Evolutionary conservation across 2,329 filamentous ascomycete genomes (phyloP).

Genomic region (Helminthosporium solani): DNA sequence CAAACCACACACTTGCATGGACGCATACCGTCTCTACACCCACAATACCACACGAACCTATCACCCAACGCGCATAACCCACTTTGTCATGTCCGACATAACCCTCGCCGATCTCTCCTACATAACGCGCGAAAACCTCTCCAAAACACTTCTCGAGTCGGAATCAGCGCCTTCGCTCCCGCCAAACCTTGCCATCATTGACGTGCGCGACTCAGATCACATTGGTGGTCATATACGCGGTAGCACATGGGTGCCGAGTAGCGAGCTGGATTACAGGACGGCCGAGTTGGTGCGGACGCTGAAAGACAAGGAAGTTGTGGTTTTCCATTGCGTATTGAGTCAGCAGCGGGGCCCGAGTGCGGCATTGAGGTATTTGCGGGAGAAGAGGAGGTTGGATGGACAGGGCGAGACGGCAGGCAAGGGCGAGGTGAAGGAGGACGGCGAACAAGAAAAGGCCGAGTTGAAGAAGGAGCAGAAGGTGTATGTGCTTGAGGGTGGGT

Average conservation of each 20-base stretch:
- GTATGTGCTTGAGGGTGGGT: conserved; percentile 8
- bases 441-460: conserved; percentile 17
- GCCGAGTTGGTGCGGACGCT: conserved; percentile 81
- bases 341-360: conserved; percentile 87
- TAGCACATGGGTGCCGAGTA: conserved; percentile 73
- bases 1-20: conserved; percentile 14
- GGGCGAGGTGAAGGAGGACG: conserved; percentile 16
- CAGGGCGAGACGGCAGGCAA: conserved; percentile 17
- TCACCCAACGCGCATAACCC: conserved; percentile 3
- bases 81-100: conserved; percentile 50
- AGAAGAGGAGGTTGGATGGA: conserved; percentile 58
- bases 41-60: conserved; percentile 11
- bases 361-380: conserved; percentile 75
- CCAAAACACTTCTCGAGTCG: conserved; percentile 45
- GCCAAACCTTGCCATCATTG: conserved; percentile 67
- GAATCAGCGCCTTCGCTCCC: conserved; percentile 19
- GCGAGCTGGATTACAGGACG: conserved; percentile 71
- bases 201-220: conserved; percentile 88
- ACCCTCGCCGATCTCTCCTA: conserved; percentile 64
- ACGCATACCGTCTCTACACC: conserved; percentile 18
- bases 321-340: conserved; percentile 92
- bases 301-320: conserved; percentile 74
- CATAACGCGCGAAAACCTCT: conserved; percentile 67
- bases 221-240: conserved; percentile 85
- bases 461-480: conserved; percentile 12